Conservation (phyloP, 1,284 basidiomycete species). For the Sutorius eximius region DNA sequence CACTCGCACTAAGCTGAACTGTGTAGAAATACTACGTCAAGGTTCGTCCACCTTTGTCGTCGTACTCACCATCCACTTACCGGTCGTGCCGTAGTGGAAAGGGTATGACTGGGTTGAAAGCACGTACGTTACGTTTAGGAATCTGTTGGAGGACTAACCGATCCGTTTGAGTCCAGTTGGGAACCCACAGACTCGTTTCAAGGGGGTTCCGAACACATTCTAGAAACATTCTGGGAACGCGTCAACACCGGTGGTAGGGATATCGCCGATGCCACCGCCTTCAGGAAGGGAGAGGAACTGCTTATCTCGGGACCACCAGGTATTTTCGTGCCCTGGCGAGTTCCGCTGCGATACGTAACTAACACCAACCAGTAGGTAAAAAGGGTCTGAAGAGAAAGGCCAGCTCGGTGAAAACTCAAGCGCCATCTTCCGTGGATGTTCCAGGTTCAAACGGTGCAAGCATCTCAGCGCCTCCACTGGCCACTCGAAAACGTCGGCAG, state of each 20-base stretch:
- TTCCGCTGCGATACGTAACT: constrained; percentile 1
- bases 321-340: constrained; percentile 28
- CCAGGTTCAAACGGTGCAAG: constrained; percentile 6
- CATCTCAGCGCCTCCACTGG: constrained; percentile 22
- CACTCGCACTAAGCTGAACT: constrained; percentile 21
- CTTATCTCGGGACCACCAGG: constrained; percentile 57
- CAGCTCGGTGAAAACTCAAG: constrained; percentile 5
- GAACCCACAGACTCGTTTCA: constrained; percentile 64
- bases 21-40: constrained; percentile 62
- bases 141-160: not conserved
- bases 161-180: constrained; percentile 48
- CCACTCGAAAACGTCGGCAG: constrained; percentile 29
- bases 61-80: constrained; percentile 1
- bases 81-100: constrained; percentile 56
- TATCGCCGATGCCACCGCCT: constrained; percentile 45
- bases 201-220: constrained; percentile 53
- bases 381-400: constrained; percentile 27
- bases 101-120: constrained; percentile 58
- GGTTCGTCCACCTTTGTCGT: constrained; percentile 39
- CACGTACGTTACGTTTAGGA: constrained; percentile 53
- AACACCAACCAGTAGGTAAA: constrained; percentile 13
- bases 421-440: constrained; percentile 3
- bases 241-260: constrained; percentile 53
- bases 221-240: constrained; percentile 62
- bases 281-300: constrained; percentile 56